Percentiles rank a stretch among this genome's conserved stretches.
These are phyloP conservation scores for Arabis hirsuta DNA, from an alignment of 345 rosid genomes.

Conservation along the genomic window DNA sequence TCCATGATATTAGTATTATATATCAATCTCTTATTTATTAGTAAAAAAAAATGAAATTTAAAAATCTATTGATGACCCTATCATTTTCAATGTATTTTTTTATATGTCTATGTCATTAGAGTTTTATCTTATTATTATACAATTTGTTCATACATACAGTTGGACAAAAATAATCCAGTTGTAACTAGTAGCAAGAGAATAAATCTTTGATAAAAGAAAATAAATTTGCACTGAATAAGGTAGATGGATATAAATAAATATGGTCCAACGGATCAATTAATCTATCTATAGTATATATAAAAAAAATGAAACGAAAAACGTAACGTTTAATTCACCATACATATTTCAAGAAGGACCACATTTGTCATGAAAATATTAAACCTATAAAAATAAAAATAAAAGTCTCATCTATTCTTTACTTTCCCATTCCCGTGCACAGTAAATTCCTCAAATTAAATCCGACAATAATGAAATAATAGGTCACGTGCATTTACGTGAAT, in stretches of 20 bases:
- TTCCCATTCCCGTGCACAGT: constrained; percentile 39
- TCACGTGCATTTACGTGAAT: constrained; percentile 39
- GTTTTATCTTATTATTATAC: constrained; percentile 9
- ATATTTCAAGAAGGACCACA: constrained; percentile 28
- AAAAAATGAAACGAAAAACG: background rate
- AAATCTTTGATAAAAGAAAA: background rate
- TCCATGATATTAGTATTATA: constrained; percentile 31
- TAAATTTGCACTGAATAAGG: constrained; percentile 29
- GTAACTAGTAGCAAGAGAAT: background rate
- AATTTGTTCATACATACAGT: too few relatives aligned
- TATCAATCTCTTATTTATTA: constrained; percentile 29
- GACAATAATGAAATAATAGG: constrained; percentile 21
- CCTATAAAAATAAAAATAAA: background rate
- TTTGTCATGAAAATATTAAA: constrained; percentile 5
- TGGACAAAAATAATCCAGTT: background rate
- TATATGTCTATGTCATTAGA: background rate
- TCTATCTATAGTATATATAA: background rate
- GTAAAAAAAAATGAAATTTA: background rate
- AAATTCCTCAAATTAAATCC: constrained; percentile 38
- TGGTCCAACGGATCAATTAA: constrained; percentile 34
- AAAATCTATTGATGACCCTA: constrained; percentile 9
- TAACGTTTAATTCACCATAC: background rate
- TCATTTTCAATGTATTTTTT: constrained; percentile 24
- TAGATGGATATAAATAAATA: constrained; percentile 26
- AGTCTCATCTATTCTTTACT: constrained; percentile 29